These are phyloP conservation scores for Tirmania nivea DNA, from an alignment of 495 filamentous ascomycete species.

Conservation along the genomic window DNA sequence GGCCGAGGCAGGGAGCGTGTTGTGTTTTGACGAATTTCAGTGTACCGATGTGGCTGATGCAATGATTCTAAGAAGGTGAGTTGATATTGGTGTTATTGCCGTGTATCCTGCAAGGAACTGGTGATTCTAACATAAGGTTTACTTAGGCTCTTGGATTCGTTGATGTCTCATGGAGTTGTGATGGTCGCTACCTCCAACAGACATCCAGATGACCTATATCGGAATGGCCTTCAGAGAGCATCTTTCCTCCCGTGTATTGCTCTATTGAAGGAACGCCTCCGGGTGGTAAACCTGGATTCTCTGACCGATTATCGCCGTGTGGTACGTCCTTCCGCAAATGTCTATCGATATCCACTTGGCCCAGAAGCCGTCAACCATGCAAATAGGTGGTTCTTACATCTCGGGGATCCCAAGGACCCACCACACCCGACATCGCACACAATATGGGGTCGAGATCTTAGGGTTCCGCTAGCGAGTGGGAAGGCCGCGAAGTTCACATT, in stretches of 20 bases:
- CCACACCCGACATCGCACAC: slow-evolving; percentile 54
- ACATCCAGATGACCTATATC: slow-evolving; percentile 88
- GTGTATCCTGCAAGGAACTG: background rate
- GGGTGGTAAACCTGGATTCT: slow-evolving; percentile 84
- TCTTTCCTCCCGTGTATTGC: slow-evolving; percentile 92
- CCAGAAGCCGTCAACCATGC: slow-evolving; percentile 55
- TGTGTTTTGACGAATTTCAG: slow-evolving; percentile 98
- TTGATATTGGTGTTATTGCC: background rate
- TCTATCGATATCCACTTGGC: slow-evolving; percentile 70
- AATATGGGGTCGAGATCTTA: slow-evolving; percentile 86
- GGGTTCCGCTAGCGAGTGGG: slow-evolving; percentile 72
- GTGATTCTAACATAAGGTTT: background rate
- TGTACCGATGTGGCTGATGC: slow-evolving; percentile 97
- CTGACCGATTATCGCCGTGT: slow-evolving; percentile 95
- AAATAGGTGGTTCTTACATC: slow-evolving; percentile 82
- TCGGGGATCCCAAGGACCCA: slow-evolving; percentile 65
- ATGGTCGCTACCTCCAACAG: slow-evolving; percentile 93
- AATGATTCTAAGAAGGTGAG: slow-evolving; percentile 71
- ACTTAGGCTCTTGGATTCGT: slow-evolving; percentile 53
- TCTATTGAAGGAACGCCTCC: slow-evolving; percentile 58
- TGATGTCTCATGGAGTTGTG: slow-evolving; percentile 93
- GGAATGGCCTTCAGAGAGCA: slow-evolving; percentile 88
- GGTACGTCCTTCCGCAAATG: slow-evolving; percentile 74
- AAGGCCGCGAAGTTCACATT: slow-evolving; percentile 77
- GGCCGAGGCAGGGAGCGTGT: slow-evolving; percentile 58